Percentiles rank a stretch among this genome's conserved stretches.
These are phyloP conservation scores for Beauveria asiatica DNA, from an alignment of 2,329 filamentous ascomycete species.

Conservation along the genomic window DNA sequence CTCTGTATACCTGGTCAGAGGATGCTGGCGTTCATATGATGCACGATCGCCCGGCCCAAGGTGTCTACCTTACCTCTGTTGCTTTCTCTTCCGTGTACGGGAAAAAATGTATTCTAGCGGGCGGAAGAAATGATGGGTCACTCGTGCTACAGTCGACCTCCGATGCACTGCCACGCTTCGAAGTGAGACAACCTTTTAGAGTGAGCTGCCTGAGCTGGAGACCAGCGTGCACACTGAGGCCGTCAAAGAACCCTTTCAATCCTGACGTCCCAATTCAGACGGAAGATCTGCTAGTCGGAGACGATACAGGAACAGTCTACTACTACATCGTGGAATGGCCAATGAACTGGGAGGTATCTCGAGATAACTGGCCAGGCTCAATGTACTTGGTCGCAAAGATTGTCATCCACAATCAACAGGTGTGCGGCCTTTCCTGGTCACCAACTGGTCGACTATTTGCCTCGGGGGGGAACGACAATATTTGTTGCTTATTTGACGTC, in stretches of 20 bases:
- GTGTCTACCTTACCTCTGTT: slow-evolving; percentile 66
- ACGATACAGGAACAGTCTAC: slow-evolving; percentile 73
- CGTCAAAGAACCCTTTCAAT: slow-evolving; percentile 41
- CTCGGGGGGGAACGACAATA: slow-evolving; percentile 87
- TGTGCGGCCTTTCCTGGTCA: slow-evolving; percentile 91
- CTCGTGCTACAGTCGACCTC: slow-evolving; percentile 71
- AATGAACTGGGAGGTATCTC: slow-evolving; percentile 49
- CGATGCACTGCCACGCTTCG: slow-evolving; percentile 63
- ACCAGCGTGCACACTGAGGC: slow-evolving; percentile 47
- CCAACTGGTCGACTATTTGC: slow-evolving; percentile 67
- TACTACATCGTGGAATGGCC: slow-evolving; percentile 90
- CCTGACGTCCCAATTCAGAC: slow-evolving; percentile 48
- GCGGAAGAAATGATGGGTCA: slow-evolving; percentile 69
- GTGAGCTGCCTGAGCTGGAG: slow-evolving; percentile 79
- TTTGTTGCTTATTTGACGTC: slow-evolving; percentile 72
- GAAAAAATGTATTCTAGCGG: slow-evolving; percentile 70
- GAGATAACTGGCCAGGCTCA: slow-evolving; percentile 65
- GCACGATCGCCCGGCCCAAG: slow-evolving; percentile 21
- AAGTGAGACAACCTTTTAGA: slow-evolving; percentile 60
- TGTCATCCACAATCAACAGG: slow-evolving; percentile 73
- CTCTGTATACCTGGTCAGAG: slow-evolving; percentile 88
- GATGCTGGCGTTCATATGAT: slow-evolving; percentile 50
- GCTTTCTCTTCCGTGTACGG: slow-evolving; percentile 79
- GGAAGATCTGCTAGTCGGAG: slow-evolving; percentile 81
- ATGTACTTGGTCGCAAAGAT: slow-evolving; percentile 73